These are phyloP conservation scores for Rhodotorula mucilaginosa DNA, from an alignment of 1,284 basidiomycete species.

Conservation along the genomic window DNA sequence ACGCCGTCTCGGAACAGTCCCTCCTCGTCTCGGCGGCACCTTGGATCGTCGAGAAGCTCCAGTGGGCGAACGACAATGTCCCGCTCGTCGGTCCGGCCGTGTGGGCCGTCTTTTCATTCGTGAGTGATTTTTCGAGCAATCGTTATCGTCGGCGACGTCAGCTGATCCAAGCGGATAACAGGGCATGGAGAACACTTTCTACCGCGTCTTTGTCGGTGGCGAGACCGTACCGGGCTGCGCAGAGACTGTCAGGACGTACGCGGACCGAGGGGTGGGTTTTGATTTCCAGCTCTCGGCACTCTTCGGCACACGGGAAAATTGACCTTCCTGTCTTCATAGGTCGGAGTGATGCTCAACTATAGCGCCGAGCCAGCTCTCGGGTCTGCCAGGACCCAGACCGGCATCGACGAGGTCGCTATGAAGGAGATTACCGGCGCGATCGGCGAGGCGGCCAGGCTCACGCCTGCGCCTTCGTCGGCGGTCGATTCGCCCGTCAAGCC, in stretches of 20 bases:
- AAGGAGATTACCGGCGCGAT: slow-evolving; percentile 37
- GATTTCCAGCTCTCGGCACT: background rate
- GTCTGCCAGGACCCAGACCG: slow-evolving; percentile 10
- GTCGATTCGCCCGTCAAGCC: slow-evolving; percentile 29
- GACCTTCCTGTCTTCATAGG: slow-evolving; percentile 8
- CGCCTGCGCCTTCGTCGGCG: background rate
- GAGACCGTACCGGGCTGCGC: slow-evolving; percentile 39
- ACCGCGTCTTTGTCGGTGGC: slow-evolving; percentile 42
- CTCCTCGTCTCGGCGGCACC: slow-evolving; percentile 41
- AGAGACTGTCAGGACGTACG: slow-evolving; percentile 31
- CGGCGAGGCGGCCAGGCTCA: slow-evolving; percentile 33
- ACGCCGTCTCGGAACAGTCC: slow-evolving; percentile 33
- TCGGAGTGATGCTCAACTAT: slow-evolving; percentile 45
- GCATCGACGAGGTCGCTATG: slow-evolving; percentile 28
- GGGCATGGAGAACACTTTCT: slow-evolving; percentile 44
- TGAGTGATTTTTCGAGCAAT: slow-evolving; percentile 12
- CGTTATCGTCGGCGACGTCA: background rate
- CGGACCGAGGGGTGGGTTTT: slow-evolving; percentile 26
- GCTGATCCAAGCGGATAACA: slow-evolving; percentile 14
- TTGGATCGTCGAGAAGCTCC: slow-evolving; percentile 36
- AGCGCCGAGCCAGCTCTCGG: slow-evolving; percentile 42
- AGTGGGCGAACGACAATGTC: slow-evolving; percentile 40
- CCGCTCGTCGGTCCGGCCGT: slow-evolving; percentile 38
- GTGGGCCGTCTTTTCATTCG: slow-evolving; percentile 38
- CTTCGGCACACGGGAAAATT: background rate